Conservation (phyloP, 768 basidiomycete species). For the Lactarius hatsudake region DNA sequence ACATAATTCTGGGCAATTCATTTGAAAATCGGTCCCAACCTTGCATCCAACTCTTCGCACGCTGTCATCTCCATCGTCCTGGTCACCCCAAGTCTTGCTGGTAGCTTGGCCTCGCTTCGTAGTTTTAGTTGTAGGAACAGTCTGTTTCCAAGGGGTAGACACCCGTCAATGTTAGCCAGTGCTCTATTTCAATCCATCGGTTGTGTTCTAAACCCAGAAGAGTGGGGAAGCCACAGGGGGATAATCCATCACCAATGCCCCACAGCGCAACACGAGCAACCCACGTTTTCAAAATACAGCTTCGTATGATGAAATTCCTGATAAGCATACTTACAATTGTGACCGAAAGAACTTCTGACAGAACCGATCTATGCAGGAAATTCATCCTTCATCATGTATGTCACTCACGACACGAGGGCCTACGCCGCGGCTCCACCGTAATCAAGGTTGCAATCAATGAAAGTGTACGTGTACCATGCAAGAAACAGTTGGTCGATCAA, state of each 20-base stretch:
- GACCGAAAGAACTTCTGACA: no score
- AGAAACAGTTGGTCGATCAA: no score
- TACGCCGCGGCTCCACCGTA: no score
- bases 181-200: background rate
- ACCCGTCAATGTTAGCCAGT: background rate
- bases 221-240: background rate
- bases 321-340: no score
- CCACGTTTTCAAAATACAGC: background rate
- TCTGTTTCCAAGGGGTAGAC: background rate
- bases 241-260: background rate
- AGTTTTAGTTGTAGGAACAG: background rate
- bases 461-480: no score
- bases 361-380: no score
- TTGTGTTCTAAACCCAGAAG: background rate
- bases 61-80: background rate
- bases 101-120: background rate
- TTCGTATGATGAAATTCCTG: no score
- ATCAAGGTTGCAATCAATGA: no score
- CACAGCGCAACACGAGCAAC: background rate
- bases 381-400: no score
- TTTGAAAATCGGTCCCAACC: background rate
- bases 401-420: no score
- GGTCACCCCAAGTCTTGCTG: background rate
- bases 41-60: background rate
- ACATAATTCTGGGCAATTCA: background rate